Evolutionary conservation across 1,284 basidiomycete species (phyloP), one percentile per base, ranked within the genome.

Genomic region (Coriolopsis trogii): DNA sequence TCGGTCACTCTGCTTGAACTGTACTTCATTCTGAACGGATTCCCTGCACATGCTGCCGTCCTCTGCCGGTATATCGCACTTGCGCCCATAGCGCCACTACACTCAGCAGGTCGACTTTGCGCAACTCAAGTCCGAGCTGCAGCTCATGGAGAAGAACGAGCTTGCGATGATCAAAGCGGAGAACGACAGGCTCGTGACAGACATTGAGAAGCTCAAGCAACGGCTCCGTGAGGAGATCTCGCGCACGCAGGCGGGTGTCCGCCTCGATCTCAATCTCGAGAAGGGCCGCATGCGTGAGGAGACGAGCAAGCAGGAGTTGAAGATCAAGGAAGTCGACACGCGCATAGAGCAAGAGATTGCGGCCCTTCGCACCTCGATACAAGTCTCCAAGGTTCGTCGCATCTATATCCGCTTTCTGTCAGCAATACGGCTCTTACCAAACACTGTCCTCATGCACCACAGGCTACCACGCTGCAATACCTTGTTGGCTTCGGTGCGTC

Each of bases 321-420:
- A 98, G 82, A 93, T 99, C 69, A 95, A 95, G 71, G 97, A 99
- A 70, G 95, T 98, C 12, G 96, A 99, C 65, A 98, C 96, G 2
- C 76, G 94, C 63, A 98, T 99, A 63, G 96, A 99, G 73, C 91
- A 92, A 66, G 96, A 98, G 73, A 98, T 98, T 66, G 93, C 95
- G 2, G 85, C 87, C 5, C 70, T 98, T 46, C 76, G 93, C 42
- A 97, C 96, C 1, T 82, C 89, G 41, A 97, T 98, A 47, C 94
- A 98, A 68, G 89, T 91, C 21, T 91, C 92, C 49, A 98, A 98
- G 80, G 93, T 81, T 53, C 42, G 73, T n/a, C n/a, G n/a, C n/a
- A n/a, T n/a, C n/a, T 57, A 43, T 30, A 21, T 24, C 9, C 24
- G 4, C n/a, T 31, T 10, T 15, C 5, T 30, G 15, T 29, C 15